phyloP scores from a whole-genome alignment of 2,329 filamentous ascomycete species.

The Allantophomopsis cytisporea region DNA sequence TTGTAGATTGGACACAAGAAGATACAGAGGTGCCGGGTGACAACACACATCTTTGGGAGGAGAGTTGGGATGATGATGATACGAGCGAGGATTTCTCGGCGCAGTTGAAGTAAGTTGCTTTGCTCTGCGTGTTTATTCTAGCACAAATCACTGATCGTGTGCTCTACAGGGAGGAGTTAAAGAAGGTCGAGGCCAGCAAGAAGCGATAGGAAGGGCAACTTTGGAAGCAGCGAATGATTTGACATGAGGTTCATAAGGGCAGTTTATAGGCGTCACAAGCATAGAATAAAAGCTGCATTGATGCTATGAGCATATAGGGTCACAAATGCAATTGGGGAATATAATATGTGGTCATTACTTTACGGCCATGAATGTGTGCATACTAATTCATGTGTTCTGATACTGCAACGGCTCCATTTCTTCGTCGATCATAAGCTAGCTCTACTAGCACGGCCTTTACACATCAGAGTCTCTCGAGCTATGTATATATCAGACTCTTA shows the following conservation, averaged over 20 bases:
- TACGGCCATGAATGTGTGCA: no score
- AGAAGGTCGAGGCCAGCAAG: conserved; percentile 78
- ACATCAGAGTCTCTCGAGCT: conserved; percentile 13
- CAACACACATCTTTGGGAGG: conserved; percentile 88
- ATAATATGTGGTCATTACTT: no score
- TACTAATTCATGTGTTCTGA: no score
- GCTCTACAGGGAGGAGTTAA: conserved; percentile 64
- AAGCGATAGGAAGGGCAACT: conserved; percentile 27
- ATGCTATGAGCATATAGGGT: no score
- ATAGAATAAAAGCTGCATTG: no score
- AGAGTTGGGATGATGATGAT: conserved; percentile 99
- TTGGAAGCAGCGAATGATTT: conserved; percentile 9
- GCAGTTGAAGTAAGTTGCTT: conserved; percentile 69
- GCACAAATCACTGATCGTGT: not conserved
- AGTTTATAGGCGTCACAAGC: no score
- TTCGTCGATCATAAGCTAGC: conserved; percentile 12
- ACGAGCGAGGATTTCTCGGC: conserved; percentile 91
- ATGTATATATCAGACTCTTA: conserved; percentile 24
- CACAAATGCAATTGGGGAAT: no score
- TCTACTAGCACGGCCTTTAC: conserved; percentile 13
- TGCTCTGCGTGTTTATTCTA: not conserved
- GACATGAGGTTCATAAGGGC: conserved; percentile 8
- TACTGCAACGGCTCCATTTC: not conserved
- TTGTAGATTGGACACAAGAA: conserved; percentile 78
- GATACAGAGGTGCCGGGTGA: conserved; percentile 72